phyloP scores from a whole-genome alignment of 768 basidiomycete species.

The Boletus patriciae region DNA sequence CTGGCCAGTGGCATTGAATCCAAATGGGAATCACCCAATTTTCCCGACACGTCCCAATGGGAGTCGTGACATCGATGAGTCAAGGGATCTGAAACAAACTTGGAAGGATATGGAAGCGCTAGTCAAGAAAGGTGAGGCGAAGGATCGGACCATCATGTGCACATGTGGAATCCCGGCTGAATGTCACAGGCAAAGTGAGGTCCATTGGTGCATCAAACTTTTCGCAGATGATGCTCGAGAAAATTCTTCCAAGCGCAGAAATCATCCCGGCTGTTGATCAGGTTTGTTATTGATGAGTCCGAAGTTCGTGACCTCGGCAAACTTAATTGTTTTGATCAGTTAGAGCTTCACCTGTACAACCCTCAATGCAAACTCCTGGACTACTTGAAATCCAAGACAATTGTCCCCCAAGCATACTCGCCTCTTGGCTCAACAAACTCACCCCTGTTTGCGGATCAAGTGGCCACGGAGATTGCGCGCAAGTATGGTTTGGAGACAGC shows the following conservation, averaged over 20 bases:
- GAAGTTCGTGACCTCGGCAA: not conserved
- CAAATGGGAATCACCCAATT: constrained; percentile 59
- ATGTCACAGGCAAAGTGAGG: constrained; percentile 55
- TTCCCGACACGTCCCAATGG: constrained; percentile 63
- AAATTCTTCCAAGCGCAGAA: constrained; percentile 64
- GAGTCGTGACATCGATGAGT: constrained; percentile 62
- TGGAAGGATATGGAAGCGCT: constrained; percentile 85
- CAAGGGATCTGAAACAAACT: constrained; percentile 68
- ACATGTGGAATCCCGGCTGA: constrained; percentile 1
- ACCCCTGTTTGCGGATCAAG: constrained; percentile 63
- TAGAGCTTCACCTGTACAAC: constrained; percentile 74
- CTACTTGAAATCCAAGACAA: constrained; percentile 64
- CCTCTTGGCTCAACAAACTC: constrained; percentile 72
- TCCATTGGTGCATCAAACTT: constrained; percentile 78
- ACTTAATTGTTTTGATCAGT: constrained; percentile 35
- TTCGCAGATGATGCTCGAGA: constrained; percentile 64
- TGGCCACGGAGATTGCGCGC: constrained; percentile 56
- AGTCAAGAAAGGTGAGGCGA: constrained; percentile 53
- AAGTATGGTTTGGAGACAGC: constrained; percentile 54
- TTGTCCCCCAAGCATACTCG: constrained; percentile 77
- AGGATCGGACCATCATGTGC: not conserved
- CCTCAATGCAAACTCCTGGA: constrained; percentile 67
- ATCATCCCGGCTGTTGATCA: constrained; percentile 75
- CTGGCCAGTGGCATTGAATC: constrained; percentile 79
- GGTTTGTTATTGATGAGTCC: constrained; percentile 37